These are phyloP conservation scores for Epichloe coenophiala DNA, from an alignment of 2,329 filamentous ascomycete species.

Conservation along the genomic window DNA sequence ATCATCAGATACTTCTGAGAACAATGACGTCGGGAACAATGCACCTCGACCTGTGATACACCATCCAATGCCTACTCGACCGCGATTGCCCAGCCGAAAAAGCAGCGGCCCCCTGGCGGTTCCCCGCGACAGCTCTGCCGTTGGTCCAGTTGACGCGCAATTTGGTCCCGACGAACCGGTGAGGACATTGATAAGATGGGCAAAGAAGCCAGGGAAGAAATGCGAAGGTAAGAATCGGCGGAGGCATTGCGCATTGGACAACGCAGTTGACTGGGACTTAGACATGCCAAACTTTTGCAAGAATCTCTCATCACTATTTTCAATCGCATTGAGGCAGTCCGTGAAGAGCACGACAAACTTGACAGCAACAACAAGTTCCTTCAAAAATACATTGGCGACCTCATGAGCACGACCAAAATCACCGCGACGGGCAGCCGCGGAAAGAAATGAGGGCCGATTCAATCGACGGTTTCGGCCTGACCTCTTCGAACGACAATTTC, in stretches of 20 bases:
- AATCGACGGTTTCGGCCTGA: neutral
- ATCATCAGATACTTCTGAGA: slow-evolving; percentile 21
- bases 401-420: slow-evolving; percentile 77
- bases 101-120: slow-evolving; percentile 76
- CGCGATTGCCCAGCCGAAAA: slow-evolving; percentile 58
- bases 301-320: slow-evolving; percentile 81
- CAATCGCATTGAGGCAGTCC: slow-evolving; percentile 86
- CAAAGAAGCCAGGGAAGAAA: slow-evolving; percentile 60
- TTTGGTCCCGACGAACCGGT: slow-evolving; percentile 73
- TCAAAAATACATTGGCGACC: slow-evolving; percentile 93
- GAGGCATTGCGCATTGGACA: neutral
- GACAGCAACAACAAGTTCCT: slow-evolving; percentile 95
- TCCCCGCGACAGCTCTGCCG: slow-evolving; percentile 59
- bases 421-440: slow-evolving; percentile 40
- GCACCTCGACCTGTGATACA: slow-evolving; percentile 32
- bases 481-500: too few relatives aligned
- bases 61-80: slow-evolving; percentile 42
- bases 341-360: slow-evolving; percentile 89
- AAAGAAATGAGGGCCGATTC: slow-evolving; percentile 32
- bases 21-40: slow-evolving; percentile 16
- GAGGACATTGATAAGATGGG: slow-evolving; percentile 83
- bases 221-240: slow-evolving; percentile 36
- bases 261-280: slow-evolving; percentile 21
- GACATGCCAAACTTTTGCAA: slow-evolving; percentile 80
- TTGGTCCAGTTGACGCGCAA: slow-evolving; percentile 59